These are phyloP conservation scores for Saccharomycopsis phalli DNA, from an alignment of 1,139 yeast species.

Conservation along the genomic window DNA sequence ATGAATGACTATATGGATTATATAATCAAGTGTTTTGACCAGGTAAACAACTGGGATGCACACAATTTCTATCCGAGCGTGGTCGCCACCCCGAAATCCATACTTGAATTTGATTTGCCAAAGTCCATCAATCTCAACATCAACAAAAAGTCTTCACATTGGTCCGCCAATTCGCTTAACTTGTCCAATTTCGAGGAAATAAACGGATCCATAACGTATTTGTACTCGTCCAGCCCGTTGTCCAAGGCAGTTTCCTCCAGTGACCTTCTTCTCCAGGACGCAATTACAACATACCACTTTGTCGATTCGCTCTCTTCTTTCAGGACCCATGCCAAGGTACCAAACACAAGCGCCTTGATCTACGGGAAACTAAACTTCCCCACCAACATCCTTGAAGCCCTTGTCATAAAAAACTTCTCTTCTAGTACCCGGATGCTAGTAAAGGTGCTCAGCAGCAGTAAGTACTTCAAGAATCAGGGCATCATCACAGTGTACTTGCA, in stretches of 20 bases:
- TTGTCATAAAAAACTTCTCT: conserved; percentile 63
- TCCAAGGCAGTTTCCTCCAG: conserved; percentile 40
- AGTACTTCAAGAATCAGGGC: conserved; percentile 48
- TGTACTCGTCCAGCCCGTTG: conserved; percentile 60
- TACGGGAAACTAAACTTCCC: conserved; percentile 92
- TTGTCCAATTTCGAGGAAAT: conserved; percentile 60
- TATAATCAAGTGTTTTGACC: conserved; percentile 61
- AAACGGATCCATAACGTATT: conserved; percentile 77
- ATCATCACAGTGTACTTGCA: conserved; percentile 67
- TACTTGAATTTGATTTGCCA: conserved; percentile 72
- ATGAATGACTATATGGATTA: conserved; percentile 87
- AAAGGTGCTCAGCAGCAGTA: conserved; percentile 68
- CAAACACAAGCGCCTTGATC: conserved; percentile 27
- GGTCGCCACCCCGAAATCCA: conserved; percentile 53
- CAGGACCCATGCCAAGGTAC: conserved; percentile 20
- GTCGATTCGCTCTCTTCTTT: conserved; percentile 37
- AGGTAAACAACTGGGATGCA: conserved; percentile 65
- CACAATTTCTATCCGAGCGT: conserved; percentile 70
- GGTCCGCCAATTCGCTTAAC: conserved; percentile 69
- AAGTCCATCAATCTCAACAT: conserved; percentile 57
- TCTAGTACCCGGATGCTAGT: conserved; percentile 55
- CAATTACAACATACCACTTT: conserved; percentile 68
- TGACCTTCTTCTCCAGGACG: conserved; percentile 54
- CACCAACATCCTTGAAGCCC: conserved; percentile 78
- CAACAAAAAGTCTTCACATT: conserved; percentile 62